Conservation (phyloP, 1,284 basidiomycete genomes). For the Paramarasmius palmivorus region DNA sequence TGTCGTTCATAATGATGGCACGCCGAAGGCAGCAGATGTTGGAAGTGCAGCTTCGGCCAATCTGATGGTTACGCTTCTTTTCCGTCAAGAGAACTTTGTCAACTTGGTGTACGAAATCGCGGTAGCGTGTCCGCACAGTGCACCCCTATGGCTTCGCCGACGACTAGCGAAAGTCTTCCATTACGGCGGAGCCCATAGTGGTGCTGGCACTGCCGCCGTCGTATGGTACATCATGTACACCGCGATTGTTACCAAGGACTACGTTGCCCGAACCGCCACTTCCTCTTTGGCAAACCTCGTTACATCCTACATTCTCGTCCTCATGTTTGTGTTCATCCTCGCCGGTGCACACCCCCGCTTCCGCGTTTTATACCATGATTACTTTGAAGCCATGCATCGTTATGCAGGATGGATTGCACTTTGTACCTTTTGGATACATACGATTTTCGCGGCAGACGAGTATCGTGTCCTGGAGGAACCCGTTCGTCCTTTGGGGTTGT, state of each 20-base stretch:
- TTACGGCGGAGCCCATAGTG: slow-evolving; percentile 17
- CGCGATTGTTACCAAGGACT: too few relatives aligned
- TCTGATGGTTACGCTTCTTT: slow-evolving; percentile 40
- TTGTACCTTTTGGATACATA: too few relatives aligned
- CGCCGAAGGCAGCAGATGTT: slow-evolving; percentile 25
- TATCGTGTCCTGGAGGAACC: neutral
- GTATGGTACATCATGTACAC: too few relatives aligned
- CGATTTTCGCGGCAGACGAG: too few relatives aligned
- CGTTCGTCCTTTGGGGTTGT: slow-evolving; percentile 9
- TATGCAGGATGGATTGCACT: too few relatives aligned
- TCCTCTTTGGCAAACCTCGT: too few relatives aligned
- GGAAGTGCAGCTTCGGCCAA: slow-evolving; percentile 39
- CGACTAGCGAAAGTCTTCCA: neutral
- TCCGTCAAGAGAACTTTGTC: slow-evolving; percentile 47
- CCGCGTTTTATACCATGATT: too few relatives aligned
- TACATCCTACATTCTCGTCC: too few relatives aligned
- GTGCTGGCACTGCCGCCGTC: slow-evolving; percentile 22
- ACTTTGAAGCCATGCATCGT: too few relatives aligned
- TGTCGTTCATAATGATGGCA: slow-evolving; percentile 31
- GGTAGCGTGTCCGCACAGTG: slow-evolving; percentile 30
- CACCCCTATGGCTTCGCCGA: slow-evolving; percentile 33
- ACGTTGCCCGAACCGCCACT: neutral
- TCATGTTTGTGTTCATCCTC: too few relatives aligned
- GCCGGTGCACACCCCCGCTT: too few relatives aligned
- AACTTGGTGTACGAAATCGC: slow-evolving; percentile 37